Base-by-base conservation (phyloP, 192 early-diverging fungal genomes). In the Entomortierella parvispora region DNA sequence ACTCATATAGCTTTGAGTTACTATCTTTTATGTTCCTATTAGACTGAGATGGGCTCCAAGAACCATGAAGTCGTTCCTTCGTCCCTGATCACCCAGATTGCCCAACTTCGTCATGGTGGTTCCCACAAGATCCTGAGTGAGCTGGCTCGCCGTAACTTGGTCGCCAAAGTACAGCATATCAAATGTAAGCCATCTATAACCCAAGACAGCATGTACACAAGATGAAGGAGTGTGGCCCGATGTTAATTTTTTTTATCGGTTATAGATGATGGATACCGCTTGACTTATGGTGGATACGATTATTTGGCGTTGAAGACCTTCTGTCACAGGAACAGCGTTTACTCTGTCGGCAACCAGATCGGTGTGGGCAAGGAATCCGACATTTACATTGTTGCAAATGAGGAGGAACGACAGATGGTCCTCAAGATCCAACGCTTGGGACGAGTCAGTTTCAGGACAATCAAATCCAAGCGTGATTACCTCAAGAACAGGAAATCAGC, bases 331-430 rank as follows among this genome's bases (percentile, higher is more conserved):
- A 94, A 93, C 11, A 84, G 89, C 1, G 90, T 99, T 17, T 89
- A 89, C 62, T 98, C 96, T 26, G 96, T 99, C 5, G 98, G 98
- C 20, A 97, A 99, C 84, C 96, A 98, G 84, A 99, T 99, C 74
- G 98, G 98, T 79, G 96, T 99, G 8, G 98, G 98, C 48, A 99
- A 99, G 80, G 98, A 99, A 81, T 97, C 97, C 4, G 97, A 99
- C 77, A 96, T 99, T 80, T 97, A 96, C 80, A 89, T 99, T 75
- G 96, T 98, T 18, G 95, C 95, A 2, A 92, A 97, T 74, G 96
- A 95, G 45, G 91, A 97, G 34, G 94, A 93, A 44, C 82, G 88
- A 51, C 93, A 99, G 75, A 87, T 88, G 37, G 96, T 98, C n/a
- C 84, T 99, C 32, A 99, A 99, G 84, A 83, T 99, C 46, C 98